phyloP scores from a whole-genome alignment of 2,329 filamentous ascomycete species.

The Alternaria gaisen region DNA sequence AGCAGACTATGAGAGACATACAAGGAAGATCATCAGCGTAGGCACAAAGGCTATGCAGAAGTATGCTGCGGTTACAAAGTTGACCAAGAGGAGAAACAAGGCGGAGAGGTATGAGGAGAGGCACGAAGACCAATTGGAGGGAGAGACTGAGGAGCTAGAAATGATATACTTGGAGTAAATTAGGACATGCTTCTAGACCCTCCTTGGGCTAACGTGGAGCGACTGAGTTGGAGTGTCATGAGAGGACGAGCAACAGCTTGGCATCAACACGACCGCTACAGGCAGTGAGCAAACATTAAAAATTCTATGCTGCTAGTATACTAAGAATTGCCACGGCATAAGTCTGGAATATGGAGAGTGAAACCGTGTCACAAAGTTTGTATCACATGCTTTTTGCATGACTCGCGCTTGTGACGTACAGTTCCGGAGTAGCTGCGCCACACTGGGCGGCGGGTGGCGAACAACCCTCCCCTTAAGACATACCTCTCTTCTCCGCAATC shows the following conservation, averaged over 20 bases:
- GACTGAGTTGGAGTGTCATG: neutral
- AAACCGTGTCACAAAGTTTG: neutral
- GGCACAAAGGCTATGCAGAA: conserved; percentile 10
- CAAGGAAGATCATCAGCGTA: conserved; percentile 3
- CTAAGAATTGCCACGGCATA: neutral
- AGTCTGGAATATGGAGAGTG: neutral
- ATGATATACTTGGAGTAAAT: neutral
- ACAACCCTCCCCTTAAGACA: conserved; percentile 2
- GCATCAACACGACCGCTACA: neutral
- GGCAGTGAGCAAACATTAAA: neutral
- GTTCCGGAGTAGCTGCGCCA: conserved; percentile 13
- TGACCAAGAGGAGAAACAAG: conserved; percentile 11
- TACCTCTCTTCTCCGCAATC: neutral
- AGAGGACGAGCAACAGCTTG: neutral
- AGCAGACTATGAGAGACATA: conserved; percentile 4
- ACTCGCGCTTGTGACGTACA: conserved; percentile 5
- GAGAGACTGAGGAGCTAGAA: conserved; percentile 1
- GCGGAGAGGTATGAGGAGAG: conserved; percentile 16
- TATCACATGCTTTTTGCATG: conserved; percentile 1
- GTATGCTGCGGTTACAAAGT: conserved; percentile 1
- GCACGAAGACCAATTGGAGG: conserved; percentile 3
- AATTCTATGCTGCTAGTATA: neutral
- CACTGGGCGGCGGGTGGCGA: conserved; percentile 12
- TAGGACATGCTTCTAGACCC: neutral
- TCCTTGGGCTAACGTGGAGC: neutral